phyloP scores from a whole-genome alignment of 2,329 filamentous ascomycete species.

The Ilyonectria mors-panacis region DNA sequence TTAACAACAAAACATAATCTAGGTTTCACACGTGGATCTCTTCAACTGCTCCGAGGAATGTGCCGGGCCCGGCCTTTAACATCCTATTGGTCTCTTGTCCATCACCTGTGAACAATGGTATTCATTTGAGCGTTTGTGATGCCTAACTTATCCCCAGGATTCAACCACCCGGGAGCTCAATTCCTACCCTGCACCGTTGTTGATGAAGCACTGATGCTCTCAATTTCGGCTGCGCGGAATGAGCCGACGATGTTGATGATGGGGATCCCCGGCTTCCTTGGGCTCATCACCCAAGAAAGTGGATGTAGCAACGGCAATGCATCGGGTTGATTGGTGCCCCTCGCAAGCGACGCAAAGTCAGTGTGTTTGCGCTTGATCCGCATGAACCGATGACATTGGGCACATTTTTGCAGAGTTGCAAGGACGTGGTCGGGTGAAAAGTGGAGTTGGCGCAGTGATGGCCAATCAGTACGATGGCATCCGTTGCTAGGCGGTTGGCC shows the following conservation, averaged over 20 bases:
- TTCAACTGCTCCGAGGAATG: neutral
- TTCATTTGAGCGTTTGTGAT: neutral
- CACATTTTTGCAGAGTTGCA: conserved; percentile 36
- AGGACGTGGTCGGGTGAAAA: conserved; percentile 39
- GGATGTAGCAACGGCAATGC: conserved; percentile 23
- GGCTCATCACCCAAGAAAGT: conserved; percentile 10
- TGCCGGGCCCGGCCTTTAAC: neutral
- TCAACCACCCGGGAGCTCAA: neutral
- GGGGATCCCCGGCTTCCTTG: conserved; percentile 13
- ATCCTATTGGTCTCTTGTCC: neutral
- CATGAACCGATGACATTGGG: conserved; percentile 31
- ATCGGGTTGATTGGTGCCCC: conserved; percentile 29
- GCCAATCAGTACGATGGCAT: conserved; percentile 42
- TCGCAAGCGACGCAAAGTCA: conserved; percentile 20
- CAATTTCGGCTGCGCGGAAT: neutral
- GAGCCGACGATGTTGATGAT: conserved; percentile 2
- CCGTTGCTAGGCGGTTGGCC: conserved; percentile 53
- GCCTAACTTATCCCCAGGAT: neutral
- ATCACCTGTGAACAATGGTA: neutral
- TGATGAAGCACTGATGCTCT: neutral
- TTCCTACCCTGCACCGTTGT: neutral
- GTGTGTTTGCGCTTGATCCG: conserved; percentile 23
- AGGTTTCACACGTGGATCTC: neutral
- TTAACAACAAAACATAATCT: neutral
- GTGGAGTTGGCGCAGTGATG: conserved; percentile 19